Percentiles rank a stretch among this genome's conserved stretches.
Evolutionary conservation across 2,329 filamentous ascomycete species (phyloP).

Genomic region (Elsinoe fawcettii): DNA sequence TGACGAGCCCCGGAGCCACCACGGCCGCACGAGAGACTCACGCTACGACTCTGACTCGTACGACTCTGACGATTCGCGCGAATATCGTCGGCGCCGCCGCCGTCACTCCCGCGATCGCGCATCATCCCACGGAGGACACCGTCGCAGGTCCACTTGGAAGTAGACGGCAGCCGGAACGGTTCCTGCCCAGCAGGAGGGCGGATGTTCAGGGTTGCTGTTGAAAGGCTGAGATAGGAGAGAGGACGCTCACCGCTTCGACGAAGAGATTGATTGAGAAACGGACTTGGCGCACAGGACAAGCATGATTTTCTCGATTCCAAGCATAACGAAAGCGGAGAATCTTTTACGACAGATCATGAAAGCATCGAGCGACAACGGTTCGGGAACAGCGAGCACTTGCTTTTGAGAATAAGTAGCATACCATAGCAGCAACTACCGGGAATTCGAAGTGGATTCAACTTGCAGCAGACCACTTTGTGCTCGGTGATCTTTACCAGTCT

Average conservation of each 20-base stretch:
- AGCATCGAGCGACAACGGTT: slow-evolving; percentile 3
- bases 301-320: slow-evolving; percentile 6
- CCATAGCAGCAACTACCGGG: not conserved
- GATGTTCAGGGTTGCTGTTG: not conserved
- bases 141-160: not conserved
- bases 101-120: slow-evolving; percentile 1
- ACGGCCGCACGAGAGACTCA: slow-evolving; percentile 1
- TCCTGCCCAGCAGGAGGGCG: not conserved
- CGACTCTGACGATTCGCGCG: slow-evolving; percentile 9
- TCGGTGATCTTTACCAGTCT: not conserved
- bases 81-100: not conserved
- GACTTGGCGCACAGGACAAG: slow-evolving; percentile 4
- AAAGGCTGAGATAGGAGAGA: not conserved
- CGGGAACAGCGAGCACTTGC: not conserved
- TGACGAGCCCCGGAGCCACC: not conserved
- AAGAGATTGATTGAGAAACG: not conserved
- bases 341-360: slow-evolving; percentile 2
- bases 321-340: not conserved
- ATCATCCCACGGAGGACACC: not conserved
- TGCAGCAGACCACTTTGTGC: not conserved
- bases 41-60: slow-evolving; percentile 9
- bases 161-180: not conserved
- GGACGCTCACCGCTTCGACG: not conserved
- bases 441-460: not conserved
- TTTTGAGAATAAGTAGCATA: not conserved